Evolutionary conservation across 495 filamentous ascomycete genomes (phyloP), one percentile per base, ranked within the genome.

Genomic region (Apodospora peruviana): DNA sequence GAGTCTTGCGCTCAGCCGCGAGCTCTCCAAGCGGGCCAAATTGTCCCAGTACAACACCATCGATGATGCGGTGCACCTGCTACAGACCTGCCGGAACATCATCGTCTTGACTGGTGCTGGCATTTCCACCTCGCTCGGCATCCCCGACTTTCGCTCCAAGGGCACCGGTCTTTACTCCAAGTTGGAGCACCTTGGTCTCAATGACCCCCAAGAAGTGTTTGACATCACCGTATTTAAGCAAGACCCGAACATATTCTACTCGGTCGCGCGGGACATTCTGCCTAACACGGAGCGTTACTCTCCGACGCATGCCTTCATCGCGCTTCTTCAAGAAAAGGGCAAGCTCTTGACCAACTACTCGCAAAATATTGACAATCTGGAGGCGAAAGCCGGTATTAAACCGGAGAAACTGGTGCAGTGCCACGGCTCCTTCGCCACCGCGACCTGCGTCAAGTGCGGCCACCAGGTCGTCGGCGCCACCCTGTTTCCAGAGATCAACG

Each of bases 351-450:
- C 91, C 21, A 95, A 96, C 67, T 98, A 96, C 69, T 94, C 91
- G 2, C 93, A 98, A 65, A 98, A 98, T 63, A 98, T 98, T 57
- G 93, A 98, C 71, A 96, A 97, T 58, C 85, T 98, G 40, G 93
- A 98, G 62, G 81, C 80, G 25, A 83, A 86, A 47, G 93, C 91
- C 1, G 93, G 93, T 12, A 91, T 98, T 40, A 60, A 66, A 5
- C 75, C 82, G 0, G 85, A 91, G 29, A 95, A 95, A 50, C 81
- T 98, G 10, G 84, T 98, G 18, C 93, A 98, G 64, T 97, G 93
- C 61, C 93, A 98, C 55, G 93, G 93, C 43, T 93, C 87, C 11
- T 98, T 96, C 62, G 93, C 91, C 9, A 91, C 84, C 8, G 93
- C 93, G 7, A 86, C 86, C 1, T 98, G 93, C 64, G 79, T 90